Conservation (phyloP, 441 rosid species). For the Syzygium syzygioides region DNA sequence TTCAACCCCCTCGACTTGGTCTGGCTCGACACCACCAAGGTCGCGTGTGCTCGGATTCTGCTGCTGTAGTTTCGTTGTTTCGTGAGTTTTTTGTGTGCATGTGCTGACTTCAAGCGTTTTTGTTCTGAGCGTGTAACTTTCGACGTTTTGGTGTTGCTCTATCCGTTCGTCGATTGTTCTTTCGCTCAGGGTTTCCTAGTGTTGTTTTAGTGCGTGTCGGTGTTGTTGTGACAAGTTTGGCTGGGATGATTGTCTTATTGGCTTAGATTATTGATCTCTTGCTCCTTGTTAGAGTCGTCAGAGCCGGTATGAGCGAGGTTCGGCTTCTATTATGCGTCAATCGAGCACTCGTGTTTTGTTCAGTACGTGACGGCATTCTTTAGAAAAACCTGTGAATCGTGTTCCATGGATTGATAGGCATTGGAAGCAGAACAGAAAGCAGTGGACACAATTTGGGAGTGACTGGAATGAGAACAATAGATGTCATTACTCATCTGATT, state of each 20-base stretch:
- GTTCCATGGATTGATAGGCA: background rate
- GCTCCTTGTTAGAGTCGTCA: background rate
- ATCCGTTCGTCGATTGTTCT: background rate
- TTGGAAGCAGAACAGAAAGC: background rate
- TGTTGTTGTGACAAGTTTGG: background rate
- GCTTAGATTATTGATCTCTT: background rate
- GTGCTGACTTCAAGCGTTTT: background rate
- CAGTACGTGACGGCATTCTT: background rate
- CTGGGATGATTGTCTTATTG: background rate
- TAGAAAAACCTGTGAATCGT: background rate
- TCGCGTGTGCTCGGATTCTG: conserved; percentile 11
- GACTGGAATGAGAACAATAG: background rate
- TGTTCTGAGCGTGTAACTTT: background rate
- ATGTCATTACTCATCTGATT: background rate
- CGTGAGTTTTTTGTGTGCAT: background rate
- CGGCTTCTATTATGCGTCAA: background rate
- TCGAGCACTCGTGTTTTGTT: background rate
- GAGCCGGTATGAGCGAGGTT: background rate
- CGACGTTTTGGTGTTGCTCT: background rate
- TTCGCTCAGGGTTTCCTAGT: background rate
- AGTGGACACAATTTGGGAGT: background rate
- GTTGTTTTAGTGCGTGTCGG: background rate
- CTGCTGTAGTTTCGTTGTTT: background rate
- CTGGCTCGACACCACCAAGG: conserved; percentile 97
- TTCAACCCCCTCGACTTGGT: conserved; percentile 98